These are phyloP conservation scores for Nothophytophthora sp. DNA, from an alignment of 352 stramenopile species.

Conservation along the genomic window DNA sequence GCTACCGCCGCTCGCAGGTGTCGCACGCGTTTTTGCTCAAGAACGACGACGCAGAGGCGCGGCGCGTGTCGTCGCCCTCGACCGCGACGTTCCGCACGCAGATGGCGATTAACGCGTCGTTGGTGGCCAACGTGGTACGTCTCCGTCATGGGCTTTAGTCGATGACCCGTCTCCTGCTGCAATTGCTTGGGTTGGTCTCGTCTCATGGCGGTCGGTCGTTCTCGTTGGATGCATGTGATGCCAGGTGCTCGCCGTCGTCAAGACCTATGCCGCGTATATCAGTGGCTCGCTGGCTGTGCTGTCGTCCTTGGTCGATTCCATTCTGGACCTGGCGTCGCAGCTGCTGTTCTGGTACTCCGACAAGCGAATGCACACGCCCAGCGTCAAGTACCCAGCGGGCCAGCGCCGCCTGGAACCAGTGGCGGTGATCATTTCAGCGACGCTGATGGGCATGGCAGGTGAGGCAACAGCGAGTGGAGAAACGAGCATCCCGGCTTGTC, in stretches of 20 bases:
- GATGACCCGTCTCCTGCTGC: no score
- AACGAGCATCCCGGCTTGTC: no score
- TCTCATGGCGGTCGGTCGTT: no score
- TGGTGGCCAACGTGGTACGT: slow-evolving; percentile 75
- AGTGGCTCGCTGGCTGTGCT: slow-evolving; percentile 93
- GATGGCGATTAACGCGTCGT: slow-evolving; percentile 68
- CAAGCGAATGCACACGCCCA: slow-evolving; percentile 82
- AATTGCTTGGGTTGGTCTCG: no score
- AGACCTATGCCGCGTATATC: slow-evolving; percentile 75
- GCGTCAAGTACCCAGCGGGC: slow-evolving; percentile 93
- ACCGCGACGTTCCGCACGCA: slow-evolving; percentile 41
- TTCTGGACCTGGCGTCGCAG: slow-evolving; percentile 94
- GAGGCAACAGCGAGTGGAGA: no score
- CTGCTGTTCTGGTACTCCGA: slow-evolving; percentile 92
- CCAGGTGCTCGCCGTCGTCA: slow-evolving; percentile 63
- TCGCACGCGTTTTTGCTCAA: slow-evolving; percentile 70
- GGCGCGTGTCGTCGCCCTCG: slow-evolving; percentile 37
- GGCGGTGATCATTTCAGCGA: slow-evolving; percentile 91
- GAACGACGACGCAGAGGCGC: slow-evolving; percentile 53
- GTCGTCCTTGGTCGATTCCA: slow-evolving; percentile 93
- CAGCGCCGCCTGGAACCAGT: slow-evolving; percentile 91
- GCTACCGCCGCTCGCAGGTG: slow-evolving; percentile 60
- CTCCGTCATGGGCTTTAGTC: not conserved
- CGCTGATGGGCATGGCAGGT: slow-evolving; percentile 92
- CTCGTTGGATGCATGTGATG: no score